Evolutionary conservation across 192 early-diverging fungal genomes (phyloP), one percentile per base, ranked within the genome.

Genomic region (Paraglomus occultum): DNA sequence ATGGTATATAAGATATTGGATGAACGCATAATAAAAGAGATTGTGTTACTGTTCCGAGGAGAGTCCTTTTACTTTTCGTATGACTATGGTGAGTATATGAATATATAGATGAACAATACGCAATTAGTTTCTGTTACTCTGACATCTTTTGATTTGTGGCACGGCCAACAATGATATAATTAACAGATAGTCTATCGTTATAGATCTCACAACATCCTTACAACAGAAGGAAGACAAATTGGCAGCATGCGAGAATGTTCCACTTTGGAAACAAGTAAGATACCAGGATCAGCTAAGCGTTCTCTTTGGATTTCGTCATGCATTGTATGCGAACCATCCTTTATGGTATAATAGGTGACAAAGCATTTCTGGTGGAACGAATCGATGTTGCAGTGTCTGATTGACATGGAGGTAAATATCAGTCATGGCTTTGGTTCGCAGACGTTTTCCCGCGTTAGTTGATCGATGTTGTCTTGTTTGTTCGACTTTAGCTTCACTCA

Each of bases 351-450:
- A 61, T 31, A 74, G 64, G 71, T 78, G 0, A 81, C 84, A 43
- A 42, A 61, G 9, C 67, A 79, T 9, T 87, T 87, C 57, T 87
- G 84, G 84, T 87, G 85, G 85, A 87, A 87, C 73, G 80, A 87
- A 54, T 70, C 80, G 39, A 38, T 87, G 39, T 67, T 63, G 8
- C 60, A 79, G 44, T 68, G 73, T 20, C 79, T 87, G 54, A 42
- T 85, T 18, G 69, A 66, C 4, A 75, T 73, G 14, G 40, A 80
- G 64, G 85, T 87, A 77, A 54, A 57, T 12, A 20, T 59, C 1
- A 23, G 5, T 51, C 2, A 71, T 70, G 23, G 46, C 3, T 17
- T 45, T 14, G 39, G 20, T 70, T 20, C 22, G 2, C 4, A 23
- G 15, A 60, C 18, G 18, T 11, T 20, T 67, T 22, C 71, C 14